Percentiles rank a stretch among this genome's conserved stretches.
Conservation (phyloP, 768 basidiomycete species). For the Tulasnella sp. region DNA sequence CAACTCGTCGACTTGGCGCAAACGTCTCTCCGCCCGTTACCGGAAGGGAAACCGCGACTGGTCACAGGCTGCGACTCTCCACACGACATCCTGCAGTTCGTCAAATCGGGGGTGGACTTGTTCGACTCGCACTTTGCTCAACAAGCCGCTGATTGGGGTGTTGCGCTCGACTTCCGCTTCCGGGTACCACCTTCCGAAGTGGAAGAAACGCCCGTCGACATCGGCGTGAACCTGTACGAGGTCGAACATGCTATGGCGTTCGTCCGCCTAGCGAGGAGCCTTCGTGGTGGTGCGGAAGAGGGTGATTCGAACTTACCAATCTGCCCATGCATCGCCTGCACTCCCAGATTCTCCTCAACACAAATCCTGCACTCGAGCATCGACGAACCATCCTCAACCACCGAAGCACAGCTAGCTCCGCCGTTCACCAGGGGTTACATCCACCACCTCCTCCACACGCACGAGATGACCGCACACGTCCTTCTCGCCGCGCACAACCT, state of each 20-base stretch:
- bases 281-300: constrained; percentile 32
- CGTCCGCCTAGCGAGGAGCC: constrained; percentile 34
- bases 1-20: constrained; percentile 36
- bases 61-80: constrained; percentile 46
- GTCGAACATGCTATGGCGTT: constrained; percentile 50
- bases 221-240: constrained; percentile 70
- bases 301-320: not conserved
- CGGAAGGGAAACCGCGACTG: constrained; percentile 49
- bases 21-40: constrained; percentile 47
- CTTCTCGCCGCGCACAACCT: constrained; percentile 69
- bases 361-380: constrained; percentile 18
- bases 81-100: constrained; percentile 61
- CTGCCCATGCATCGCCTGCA: constrained; percentile 22
- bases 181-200: constrained; percentile 31
- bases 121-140: constrained; percentile 68
- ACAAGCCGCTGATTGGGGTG: constrained; percentile 51
- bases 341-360: constrained; percentile 16
- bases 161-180: constrained; percentile 72
- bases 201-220: constrained; percentile 21
- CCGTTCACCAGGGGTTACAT: constrained; percentile 50
- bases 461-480: constrained; percentile 81
- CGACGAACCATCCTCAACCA: constrained; percentile 16
- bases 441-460: constrained; percentile 77
- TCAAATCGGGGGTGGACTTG: constrained; percentile 61
- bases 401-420: not conserved